These are phyloP conservation scores for Elsinoe ampelina DNA, from an alignment of 2,329 filamentous ascomycete species.

Conservation along the genomic window DNA sequence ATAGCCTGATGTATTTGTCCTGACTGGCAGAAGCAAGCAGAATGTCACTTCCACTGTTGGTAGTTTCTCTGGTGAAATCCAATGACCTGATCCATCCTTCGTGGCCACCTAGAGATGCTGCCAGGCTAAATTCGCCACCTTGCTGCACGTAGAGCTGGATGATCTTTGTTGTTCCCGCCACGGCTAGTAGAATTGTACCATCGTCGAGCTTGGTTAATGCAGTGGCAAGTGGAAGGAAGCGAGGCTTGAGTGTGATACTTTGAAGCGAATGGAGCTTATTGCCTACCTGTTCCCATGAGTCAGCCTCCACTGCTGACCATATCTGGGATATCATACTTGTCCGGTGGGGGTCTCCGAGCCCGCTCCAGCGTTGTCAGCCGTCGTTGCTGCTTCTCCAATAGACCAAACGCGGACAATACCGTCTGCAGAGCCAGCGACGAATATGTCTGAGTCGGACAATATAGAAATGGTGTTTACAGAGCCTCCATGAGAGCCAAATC, in stretches of 20 bases:
- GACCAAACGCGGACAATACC: constrained; percentile 59
- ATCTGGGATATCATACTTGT: background rate
- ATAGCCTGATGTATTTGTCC: constrained; percentile 92
- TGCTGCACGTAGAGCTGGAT: constrained; percentile 69
- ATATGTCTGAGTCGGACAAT: constrained; percentile 36
- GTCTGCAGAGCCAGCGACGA: constrained; percentile 56
- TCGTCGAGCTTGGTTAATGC: constrained; percentile 54
- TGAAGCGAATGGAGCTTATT: constrained; percentile 47
- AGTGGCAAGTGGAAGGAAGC: constrained; percentile 72
- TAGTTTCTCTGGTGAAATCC: constrained; percentile 60
- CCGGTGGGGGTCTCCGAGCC: background rate
- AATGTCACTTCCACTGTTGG: constrained; percentile 52
- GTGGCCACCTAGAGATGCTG: constrained; percentile 74
- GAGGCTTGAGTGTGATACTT: constrained; percentile 62
- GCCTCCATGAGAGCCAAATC: constrained; percentile 48
- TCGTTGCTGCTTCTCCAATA: constrained; percentile 29
- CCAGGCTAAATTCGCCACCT: constrained; percentile 53
- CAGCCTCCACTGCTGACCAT: background rate
- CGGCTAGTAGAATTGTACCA: constrained; percentile 52
- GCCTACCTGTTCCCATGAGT: constrained; percentile 16
- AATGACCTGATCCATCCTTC: constrained; percentile 92
- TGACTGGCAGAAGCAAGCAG: constrained; percentile 89
- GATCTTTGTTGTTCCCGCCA: constrained; percentile 74
- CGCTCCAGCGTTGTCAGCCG: background rate
- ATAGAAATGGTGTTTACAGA: constrained; percentile 59